These are phyloP conservation scores for Letharia lupina DNA, from an alignment of 495 filamentous ascomycete species.

Conservation along the genomic window DNA sequence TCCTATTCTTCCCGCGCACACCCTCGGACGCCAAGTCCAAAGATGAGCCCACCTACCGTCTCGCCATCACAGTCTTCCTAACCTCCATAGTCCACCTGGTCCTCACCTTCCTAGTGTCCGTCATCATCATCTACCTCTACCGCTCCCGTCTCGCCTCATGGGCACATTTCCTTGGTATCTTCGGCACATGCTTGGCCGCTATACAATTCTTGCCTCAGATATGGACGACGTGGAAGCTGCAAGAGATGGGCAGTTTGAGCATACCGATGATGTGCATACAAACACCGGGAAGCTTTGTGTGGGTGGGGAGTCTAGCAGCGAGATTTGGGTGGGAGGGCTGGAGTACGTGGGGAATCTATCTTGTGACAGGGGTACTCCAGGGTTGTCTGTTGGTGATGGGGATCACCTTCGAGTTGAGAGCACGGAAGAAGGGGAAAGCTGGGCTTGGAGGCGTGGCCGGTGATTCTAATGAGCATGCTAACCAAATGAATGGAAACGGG, in stretches of 20 bases:
- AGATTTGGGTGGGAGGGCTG: constrained; percentile 76
- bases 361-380: constrained; percentile 80
- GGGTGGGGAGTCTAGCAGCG: constrained; percentile 73
- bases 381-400: constrained; percentile 73
- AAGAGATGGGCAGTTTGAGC: constrained; percentile 78
- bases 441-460: background rate
- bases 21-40: constrained; percentile 33
- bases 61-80: constrained; percentile 62
- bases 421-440: constrained; percentile 14
- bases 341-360: constrained; percentile 89
- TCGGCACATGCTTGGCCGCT: constrained; percentile 66
- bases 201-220: constrained; percentile 95
- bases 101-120: constrained; percentile 54
- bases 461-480: constrained; percentile 13
- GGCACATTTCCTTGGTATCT: constrained; percentile 76
- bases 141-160: constrained; percentile 56
- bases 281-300: constrained; percentile 83
- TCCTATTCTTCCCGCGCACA: constrained; percentile 73
- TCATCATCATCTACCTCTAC: constrained; percentile 48
- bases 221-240: constrained; percentile 74
- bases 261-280: constrained; percentile 99
- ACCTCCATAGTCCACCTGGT: constrained; percentile 65
- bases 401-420: constrained; percentile 58
- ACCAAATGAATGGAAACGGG: background rate
- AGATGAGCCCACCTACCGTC: constrained; percentile 54